Evolutionary conservation across 805 yeast genomes (phyloP).

Genomic region (Lachancea cidri): DNA sequence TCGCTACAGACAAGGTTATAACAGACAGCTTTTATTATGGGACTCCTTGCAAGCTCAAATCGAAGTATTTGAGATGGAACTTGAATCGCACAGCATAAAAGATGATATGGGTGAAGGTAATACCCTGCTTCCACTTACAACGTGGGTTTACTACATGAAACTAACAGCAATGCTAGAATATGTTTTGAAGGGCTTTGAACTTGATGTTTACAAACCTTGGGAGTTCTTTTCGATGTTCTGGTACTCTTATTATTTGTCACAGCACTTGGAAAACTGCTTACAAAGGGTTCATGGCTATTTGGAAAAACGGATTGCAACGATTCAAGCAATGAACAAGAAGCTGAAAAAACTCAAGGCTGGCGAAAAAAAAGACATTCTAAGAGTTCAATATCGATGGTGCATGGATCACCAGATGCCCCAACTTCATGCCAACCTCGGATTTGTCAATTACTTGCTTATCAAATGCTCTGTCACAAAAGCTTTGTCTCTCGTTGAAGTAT

Average conservation of each 20-base stretch:
- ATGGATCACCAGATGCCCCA: constrained; percentile 35
- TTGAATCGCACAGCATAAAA: constrained; percentile 34
- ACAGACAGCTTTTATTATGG: constrained; percentile 54
- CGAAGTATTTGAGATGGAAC: constrained; percentile 55
- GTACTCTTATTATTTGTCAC: constrained; percentile 52
- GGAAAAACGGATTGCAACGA: constrained; percentile 30
- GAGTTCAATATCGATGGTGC: constrained; percentile 31
- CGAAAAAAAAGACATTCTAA: constrained; percentile 41
- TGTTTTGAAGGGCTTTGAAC: constrained; percentile 67
- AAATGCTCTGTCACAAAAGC: constrained; percentile 26
- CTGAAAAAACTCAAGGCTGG: constrained; percentile 47
- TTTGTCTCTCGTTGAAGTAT: constrained; percentile 31
- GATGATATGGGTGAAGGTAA: constrained; percentile 20
- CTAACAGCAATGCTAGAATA: constrained; percentile 66
- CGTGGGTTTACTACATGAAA: constrained; percentile 65
- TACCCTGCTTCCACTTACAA: constrained; percentile 60
- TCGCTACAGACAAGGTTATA: constrained; percentile 72
- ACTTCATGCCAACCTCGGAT: constrained; percentile 26
- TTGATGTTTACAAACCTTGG: constrained; percentile 65
- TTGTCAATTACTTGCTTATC: constrained; percentile 22
- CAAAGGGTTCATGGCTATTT: constrained; percentile 33
- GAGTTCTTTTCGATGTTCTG: constrained; percentile 67
- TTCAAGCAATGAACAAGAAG: constrained; percentile 35
- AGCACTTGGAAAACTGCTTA: constrained; percentile 42
- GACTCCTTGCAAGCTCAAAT: constrained; percentile 76